Conservation (phyloP, 2,329 filamentous ascomycete genomes). For the Neofusicoccum cordaticola region DNA sequence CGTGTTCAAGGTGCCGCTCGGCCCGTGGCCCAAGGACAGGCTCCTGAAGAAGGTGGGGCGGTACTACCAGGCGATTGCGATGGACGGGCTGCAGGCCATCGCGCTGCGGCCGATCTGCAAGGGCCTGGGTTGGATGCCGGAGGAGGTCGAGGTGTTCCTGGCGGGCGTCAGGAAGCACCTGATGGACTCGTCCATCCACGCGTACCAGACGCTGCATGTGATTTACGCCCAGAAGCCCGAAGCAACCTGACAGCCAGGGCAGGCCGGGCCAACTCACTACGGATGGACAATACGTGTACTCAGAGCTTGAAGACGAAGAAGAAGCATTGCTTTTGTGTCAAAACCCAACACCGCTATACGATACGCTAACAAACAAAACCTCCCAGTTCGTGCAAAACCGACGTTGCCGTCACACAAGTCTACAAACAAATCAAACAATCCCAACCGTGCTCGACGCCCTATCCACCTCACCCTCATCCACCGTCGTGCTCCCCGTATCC, state of each 20-base stretch:
- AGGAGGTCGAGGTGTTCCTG: conserved; percentile 12
- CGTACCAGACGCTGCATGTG: conserved; percentile 23
- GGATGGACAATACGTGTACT: too few relatives aligned
- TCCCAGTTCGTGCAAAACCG: too few relatives aligned
- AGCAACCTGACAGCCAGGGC: neutral
- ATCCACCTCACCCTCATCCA: neutral
- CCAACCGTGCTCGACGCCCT: neutral
- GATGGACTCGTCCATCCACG: conserved; percentile 16
- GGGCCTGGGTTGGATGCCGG: conserved; percentile 2
- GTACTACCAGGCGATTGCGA: conserved; percentile 1
- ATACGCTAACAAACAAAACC: too few relatives aligned
- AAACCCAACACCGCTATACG: too few relatives aligned
- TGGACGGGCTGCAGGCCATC: conserved; percentile 17
- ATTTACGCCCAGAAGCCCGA: conserved; percentile 27
- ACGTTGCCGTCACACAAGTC: too few relatives aligned
- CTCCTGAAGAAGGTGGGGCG: conserved; percentile 8
- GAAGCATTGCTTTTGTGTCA: too few relatives aligned
- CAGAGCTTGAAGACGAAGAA: too few relatives aligned
- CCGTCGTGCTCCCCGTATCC: neutral
- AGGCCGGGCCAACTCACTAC: too few relatives aligned
- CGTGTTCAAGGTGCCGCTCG: conserved; percentile 26
- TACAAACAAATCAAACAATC: neutral
- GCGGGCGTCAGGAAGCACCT: conserved; percentile 7
- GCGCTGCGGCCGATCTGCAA: conserved; percentile 2
- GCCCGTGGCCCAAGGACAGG: conserved; percentile 23